Percentiles rank a stretch among this genome's conserved stretches.
These are phyloP conservation scores for Kockovaella imperatae DNA, from an alignment of 768 basidiomycete species.

Conservation along the genomic window DNA sequence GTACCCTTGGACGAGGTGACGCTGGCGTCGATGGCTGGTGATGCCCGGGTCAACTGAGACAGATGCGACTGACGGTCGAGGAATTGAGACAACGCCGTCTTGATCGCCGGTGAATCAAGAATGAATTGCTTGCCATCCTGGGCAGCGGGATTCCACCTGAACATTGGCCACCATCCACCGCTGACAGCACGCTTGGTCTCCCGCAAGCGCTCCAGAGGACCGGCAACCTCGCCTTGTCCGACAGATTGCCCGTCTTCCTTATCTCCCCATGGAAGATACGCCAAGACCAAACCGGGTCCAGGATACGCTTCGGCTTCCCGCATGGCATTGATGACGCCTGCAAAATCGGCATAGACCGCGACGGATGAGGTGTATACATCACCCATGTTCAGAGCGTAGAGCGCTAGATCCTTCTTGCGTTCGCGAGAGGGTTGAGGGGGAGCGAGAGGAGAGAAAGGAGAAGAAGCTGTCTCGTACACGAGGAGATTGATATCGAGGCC, in stretches of 20 bases:
- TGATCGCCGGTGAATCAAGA: slow-evolving; percentile 86
- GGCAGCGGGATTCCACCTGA: slow-evolving; percentile 91
- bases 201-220: slow-evolving; percentile 84
- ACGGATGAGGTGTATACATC: slow-evolving; percentile 92
- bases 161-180: slow-evolving; percentile 94
- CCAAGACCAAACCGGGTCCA: slow-evolving; percentile 86
- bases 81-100: slow-evolving; percentile 86
- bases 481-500: slow-evolving; percentile 89
- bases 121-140: slow-evolving; percentile 68
- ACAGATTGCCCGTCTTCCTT: slow-evolving; percentile 52
- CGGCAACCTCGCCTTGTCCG: slow-evolving; percentile 43
- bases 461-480: slow-evolving; percentile 85
- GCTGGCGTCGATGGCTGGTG: slow-evolving; percentile 69
- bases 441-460: slow-evolving; percentile 59
- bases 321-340: slow-evolving; percentile 83
- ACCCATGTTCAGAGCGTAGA: slow-evolving; percentile 98
- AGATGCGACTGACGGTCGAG: slow-evolving; percentile 94
- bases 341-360: slow-evolving; percentile 91
- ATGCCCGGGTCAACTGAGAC: slow-evolving; percentile 75
- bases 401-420: slow-evolving; percentile 89
- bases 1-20: slow-evolving; percentile 77
- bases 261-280: slow-evolving; percentile 79
- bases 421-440: slow-evolving; percentile 47
- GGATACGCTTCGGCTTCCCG: slow-evolving; percentile 82
- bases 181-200: slow-evolving; percentile 96